A percentile compares a stretch with the other conserved stretches of the same genome.
Conservation (phyloP, 2,329 filamentous ascomycete species). For the Diaporthe vaccinii region DNA sequence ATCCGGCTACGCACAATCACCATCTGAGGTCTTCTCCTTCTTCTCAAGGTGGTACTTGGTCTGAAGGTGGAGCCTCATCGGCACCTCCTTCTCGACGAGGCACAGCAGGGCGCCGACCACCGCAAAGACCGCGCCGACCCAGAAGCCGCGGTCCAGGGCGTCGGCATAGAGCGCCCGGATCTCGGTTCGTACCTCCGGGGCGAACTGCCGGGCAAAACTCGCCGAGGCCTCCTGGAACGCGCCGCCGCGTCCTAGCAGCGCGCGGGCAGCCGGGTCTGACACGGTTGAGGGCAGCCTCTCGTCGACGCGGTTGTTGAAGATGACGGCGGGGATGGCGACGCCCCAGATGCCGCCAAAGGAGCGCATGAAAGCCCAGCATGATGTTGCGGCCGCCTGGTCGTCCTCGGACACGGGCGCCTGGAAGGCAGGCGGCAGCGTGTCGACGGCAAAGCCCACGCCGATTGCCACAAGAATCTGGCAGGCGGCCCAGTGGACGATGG, state of each 20-base stretch:
- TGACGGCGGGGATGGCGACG: conserved; percentile 57
- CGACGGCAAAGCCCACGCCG: conserved; percentile 58
- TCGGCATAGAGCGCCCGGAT: conserved; percentile 43
- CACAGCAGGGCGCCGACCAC: conserved; percentile 43
- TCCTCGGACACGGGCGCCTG: conserved; percentile 53
- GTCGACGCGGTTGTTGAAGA: conserved; percentile 52
- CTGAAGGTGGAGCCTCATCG: conserved; percentile 41
- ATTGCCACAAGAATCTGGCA: conserved; percentile 56
- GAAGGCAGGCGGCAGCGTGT: conserved; percentile 57
- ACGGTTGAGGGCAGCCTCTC: conserved; percentile 19
- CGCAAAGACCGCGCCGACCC: conserved; percentile 45
- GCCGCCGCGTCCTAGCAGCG: conserved; percentile 41
- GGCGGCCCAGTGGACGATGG: conserved; percentile 54
- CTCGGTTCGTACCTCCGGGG: conserved; percentile 30
- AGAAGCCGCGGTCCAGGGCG: conserved; percentile 43
- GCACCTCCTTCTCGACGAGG: conserved; percentile 43
- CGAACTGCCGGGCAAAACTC: conserved; percentile 42
- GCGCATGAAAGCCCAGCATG: conserved; percentile 58
- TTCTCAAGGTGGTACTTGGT: conserved; percentile 45
- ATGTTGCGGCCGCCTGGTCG: conserved; percentile 53
- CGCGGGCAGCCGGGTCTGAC: conserved; percentile 6
- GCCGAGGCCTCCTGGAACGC: conserved; percentile 47
- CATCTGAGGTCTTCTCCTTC: conserved; percentile 3
- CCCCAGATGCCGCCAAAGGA: conserved; percentile 60
- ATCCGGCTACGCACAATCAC: background rate